A percentile compares a stretch with the other conserved stretches of the same genome.
Conservation (phyloP, 2,329 filamentous ascomycete genomes). For the Sclerotinia spermophila region DNA sequence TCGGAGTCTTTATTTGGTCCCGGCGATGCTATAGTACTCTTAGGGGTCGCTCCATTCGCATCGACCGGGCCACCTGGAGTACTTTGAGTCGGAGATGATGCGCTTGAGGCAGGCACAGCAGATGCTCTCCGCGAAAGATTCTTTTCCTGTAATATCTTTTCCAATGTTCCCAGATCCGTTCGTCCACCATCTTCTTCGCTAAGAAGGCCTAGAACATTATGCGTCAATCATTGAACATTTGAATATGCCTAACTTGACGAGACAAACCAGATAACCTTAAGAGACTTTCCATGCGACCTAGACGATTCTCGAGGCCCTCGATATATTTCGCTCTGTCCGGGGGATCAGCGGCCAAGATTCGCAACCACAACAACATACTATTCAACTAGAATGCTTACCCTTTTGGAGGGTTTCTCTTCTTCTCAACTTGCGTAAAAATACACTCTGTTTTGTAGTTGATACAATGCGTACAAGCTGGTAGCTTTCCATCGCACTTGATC, state of each 20-base stretch:
- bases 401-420: slow-evolving; percentile 96
- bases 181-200: slow-evolving; percentile 80
- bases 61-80: slow-evolving; percentile 39
- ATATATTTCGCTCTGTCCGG: slow-evolving; percentile 84
- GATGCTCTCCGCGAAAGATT: slow-evolving; percentile 36
- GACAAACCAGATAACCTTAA: slow-evolving; percentile 70
- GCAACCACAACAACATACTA: slow-evolving; percentile 15
- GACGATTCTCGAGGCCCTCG: slow-evolving; percentile 88
- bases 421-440: slow-evolving; percentile 96
- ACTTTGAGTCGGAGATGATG: slow-evolving; percentile 41
- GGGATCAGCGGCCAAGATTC: slow-evolving; percentile 33
- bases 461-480: slow-evolving; percentile 92
- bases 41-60: slow-evolving; percentile 41
- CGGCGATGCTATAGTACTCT: slow-evolving; percentile 49
- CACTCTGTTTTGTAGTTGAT: slow-evolving; percentile 98
- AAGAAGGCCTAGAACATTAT: slow-evolving; percentile 59
- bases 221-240: slow-evolving; percentile 23
- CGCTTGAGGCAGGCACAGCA: slow-evolving; percentile 31
- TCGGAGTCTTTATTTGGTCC: slow-evolving; percentile 37
- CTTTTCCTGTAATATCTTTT: slow-evolving; percentile 67
- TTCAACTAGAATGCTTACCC: slow-evolving; percentile 56
- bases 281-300: slow-evolving; percentile 94
- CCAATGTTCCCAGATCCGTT: slow-evolving; percentile 82
- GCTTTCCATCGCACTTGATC: slow-evolving; percentile 96
- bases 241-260: background rate